These are phyloP conservation scores for Meripilus lineatus DNA, from an alignment of 1,284 basidiomycete species.

Conservation along the genomic window DNA sequence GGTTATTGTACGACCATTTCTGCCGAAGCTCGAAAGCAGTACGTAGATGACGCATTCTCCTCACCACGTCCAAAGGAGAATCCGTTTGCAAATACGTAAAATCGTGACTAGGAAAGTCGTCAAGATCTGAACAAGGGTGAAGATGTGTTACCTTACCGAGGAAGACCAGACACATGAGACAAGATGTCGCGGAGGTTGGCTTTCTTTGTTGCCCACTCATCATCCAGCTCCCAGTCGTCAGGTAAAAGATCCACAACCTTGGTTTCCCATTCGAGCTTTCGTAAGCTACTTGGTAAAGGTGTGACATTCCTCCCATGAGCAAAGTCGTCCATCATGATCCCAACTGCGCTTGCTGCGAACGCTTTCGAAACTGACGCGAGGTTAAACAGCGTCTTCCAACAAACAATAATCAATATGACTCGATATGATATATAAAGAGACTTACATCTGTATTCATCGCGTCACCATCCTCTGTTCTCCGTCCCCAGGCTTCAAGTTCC, in stretches of 20 bases:
- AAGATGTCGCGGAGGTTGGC: conserved; percentile 27
- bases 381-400: conserved; percentile 6
- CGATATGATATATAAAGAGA: background rate
- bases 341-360: conserved; percentile 31
- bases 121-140: too few relatives aligned
- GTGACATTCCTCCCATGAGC: conserved; percentile 28
- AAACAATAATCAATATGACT: too few relatives aligned
- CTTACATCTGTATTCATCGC: conserved; percentile 5
- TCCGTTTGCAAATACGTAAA: conserved; percentile 27
- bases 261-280: conserved; percentile 27
- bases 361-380: conserved; percentile 32
- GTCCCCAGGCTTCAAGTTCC: conserved; percentile 3
- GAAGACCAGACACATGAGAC: conserved; percentile 21
- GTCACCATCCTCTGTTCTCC: conserved; percentile 5
- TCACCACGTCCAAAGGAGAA: conserved; percentile 21
- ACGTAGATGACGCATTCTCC: conserved; percentile 28
- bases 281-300: conserved; percentile 25
- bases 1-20: conserved; percentile 37
- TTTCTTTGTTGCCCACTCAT: conserved; percentile 26
- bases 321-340: conserved; percentile 33
- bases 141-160: conserved; percentile 16
- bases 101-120: conserved; percentile 26
- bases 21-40: conserved; percentile 36
- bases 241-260: conserved; percentile 29
- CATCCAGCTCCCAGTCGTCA: conserved; percentile 28